Percentiles rank a stretch among this genome's conserved stretches.
phyloP scores from a whole-genome alignment of 306 rosid species.

The Cajanus cajan region DNA sequence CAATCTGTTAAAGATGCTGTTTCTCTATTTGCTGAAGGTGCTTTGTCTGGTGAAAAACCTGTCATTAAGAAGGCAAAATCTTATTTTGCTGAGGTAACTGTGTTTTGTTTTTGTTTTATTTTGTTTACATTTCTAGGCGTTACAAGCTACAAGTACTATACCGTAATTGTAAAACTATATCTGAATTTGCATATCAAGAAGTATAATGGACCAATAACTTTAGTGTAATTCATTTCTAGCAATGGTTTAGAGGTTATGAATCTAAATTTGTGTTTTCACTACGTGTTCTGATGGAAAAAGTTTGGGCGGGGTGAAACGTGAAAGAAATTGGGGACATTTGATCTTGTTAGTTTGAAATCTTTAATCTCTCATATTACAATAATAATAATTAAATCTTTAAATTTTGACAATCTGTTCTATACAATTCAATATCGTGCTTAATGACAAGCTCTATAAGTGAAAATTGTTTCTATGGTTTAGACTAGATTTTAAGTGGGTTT shows the following conservation, averaged over 20 bases:
- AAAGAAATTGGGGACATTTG: not conserved
- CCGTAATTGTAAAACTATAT: not conserved
- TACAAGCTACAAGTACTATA: not conserved
- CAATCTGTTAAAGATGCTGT: slow-evolving; percentile 87
- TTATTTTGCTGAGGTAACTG: slow-evolving; percentile 64
- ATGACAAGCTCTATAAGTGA: not conserved
- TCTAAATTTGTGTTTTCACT: not conserved
- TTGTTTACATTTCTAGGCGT: not conserved
- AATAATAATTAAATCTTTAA: not conserved
- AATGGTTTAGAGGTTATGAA: not conserved
- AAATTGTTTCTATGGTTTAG: not conserved
- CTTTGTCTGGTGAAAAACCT: slow-evolving; percentile 63
- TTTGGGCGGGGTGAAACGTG: not conserved
- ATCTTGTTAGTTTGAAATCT: not conserved
- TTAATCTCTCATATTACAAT: no score
- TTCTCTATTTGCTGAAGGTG: slow-evolving; percentile 63
- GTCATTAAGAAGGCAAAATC: slow-evolving; percentile 56
- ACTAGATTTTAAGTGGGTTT: not conserved
- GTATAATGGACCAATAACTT: not conserved
- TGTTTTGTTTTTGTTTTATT: not conserved
- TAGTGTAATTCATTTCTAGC: not conserved
- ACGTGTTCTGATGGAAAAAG: slow-evolving; percentile 7
- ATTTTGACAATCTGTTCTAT: not conserved
- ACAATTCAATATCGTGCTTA: not conserved
- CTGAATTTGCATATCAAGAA: not conserved